Base-by-base conservation (phyloP, 257 asterid genomes). In the Paraleonurus japonicus region DNA sequence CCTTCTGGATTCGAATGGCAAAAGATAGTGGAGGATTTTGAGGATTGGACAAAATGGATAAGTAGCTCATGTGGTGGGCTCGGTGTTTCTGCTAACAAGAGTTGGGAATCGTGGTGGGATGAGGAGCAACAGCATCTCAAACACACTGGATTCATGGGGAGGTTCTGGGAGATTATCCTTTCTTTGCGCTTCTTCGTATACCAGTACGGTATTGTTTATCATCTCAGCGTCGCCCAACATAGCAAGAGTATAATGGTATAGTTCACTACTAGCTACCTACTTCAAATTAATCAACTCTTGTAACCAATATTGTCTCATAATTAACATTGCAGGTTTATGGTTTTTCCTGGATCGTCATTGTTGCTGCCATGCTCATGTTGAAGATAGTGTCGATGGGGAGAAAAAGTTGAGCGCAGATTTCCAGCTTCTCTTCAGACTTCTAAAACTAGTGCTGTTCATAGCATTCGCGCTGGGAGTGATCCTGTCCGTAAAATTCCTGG, bases 61-160 rank as follows among this genome's bases (percentile, higher is more conserved):
- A 76, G 78, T 54, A 85, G 75, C 66, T 78, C n/a, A n/a, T n/a
- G 72, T 67, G 95, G 96, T 20, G 96, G 96, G 37, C 85, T 90
- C n/a, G 96, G 96, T 9, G 89, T 90, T 62, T 87, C 93, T 4
- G 86, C 90, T 59, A 76, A 62, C 82, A 86, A 90, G 83, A 90
- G 96, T 71, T 90, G 96, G 96, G 96, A 90, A 65, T 88, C 96
- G 2, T 90, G 96, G 96, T 90, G 96, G 96, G 81, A 83, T 13
- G 95, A 88, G 80, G 96, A 90, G 78, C 96, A 87, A 64, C 92
- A 85, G 61, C 96, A 90, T 79, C 91, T 90, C 32, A 76, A 85
- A 53, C 17, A 69, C 78, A 86, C 95, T 13, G 94, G 93, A 61
- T 54, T 86, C 2, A 35, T 69, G 4, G 96, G 97, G 37, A 71